Evolutionary conservation across 116 monocot species (phyloP), one percentile per base, ranked within the genome.

Genomic region (Cymodocea nodosa): DNA sequence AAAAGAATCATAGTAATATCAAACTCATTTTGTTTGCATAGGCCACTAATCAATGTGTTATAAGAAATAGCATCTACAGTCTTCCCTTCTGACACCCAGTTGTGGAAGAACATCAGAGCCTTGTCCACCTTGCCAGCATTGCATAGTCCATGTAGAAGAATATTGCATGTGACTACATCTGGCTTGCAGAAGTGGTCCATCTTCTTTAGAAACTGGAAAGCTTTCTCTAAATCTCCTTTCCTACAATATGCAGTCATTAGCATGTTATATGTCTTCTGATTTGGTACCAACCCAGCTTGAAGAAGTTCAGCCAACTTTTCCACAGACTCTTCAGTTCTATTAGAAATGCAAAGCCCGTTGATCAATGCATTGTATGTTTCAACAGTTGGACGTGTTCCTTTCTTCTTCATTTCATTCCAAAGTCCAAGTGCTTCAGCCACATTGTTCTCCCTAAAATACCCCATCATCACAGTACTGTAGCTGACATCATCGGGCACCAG

Each of bases 151-250:
- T 83, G 65, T 52, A 95, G 58, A 60, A 95, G 78, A 70, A 90
- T 95, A 73, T 95, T 95, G 74, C 87, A 95, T 0, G 95, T 95
- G 18, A 90, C 64, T 22, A 87, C 83, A 80, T 90, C 75, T 1
- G 95, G 90, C 70, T 90, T 90, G 78, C 85, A 95, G 10, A 78
- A 87, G 73, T 83, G 81, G 60, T 85, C 73, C 95, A 95, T 95
- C 77, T 90, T 77, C 67, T 95, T 87, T 69, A 87, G 75, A 74
- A 95, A 90, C 72, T 75, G 79, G 60, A 95, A 95, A 37, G 95
- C 90, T 48, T 76, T 90, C 67, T 90, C 85, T 59, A 95, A 57
- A 76, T 90, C 82, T 17, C 89, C 89, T 65, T 76, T 78, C 58
- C 51, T 87, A 68, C 95, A 95, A 60, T 79, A 95, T 11, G 79